Conservation (phyloP, 1,284 basidiomycete genomes). For the Rhizopogon parksii region DNA sequence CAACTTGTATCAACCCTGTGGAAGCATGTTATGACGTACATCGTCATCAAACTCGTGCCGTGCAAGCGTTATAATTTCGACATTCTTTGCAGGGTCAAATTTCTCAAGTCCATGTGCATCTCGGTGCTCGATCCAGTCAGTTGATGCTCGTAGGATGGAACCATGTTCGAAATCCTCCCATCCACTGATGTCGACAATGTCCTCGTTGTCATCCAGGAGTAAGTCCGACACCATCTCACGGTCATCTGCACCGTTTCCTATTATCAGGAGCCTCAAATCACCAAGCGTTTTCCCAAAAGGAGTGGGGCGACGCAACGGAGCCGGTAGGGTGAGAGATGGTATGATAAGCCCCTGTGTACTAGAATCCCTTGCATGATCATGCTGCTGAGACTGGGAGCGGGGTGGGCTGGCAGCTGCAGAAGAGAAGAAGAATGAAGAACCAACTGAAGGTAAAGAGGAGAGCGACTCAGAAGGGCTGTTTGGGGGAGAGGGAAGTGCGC, state of each 20-base stretch:
- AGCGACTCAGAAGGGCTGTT: constrained; percentile 56
- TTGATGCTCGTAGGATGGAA: constrained; percentile 47
- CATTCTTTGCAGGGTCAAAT: constrained; percentile 54
- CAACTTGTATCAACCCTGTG: not conserved
- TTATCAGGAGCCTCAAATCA: constrained; percentile 47
- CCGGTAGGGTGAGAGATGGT: constrained; percentile 58
- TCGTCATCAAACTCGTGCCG: constrained; percentile 9
- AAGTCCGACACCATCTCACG: constrained; percentile 26
- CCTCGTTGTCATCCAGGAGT: constrained; percentile 55
- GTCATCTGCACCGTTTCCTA: constrained; percentile 36
- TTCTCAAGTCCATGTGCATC: constrained; percentile 59
- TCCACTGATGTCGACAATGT: constrained; percentile 50
- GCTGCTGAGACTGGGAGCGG: constrained; percentile 35
- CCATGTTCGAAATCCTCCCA: constrained; percentile 45
- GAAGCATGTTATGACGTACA: constrained; percentile 15
- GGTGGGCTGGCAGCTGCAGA: constrained; percentile 56
- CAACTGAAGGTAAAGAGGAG: constrained; percentile 64
- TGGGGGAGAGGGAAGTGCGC: constrained; percentile 43
- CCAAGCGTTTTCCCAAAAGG: constrained; percentile 60
- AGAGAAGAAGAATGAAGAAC: constrained; percentile 72
- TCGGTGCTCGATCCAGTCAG: constrained; percentile 60
- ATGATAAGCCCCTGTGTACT: constrained; percentile 53
- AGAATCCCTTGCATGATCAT: constrained; percentile 37
- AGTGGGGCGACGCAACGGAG: constrained; percentile 50
- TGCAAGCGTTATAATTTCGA: constrained; percentile 50